These are phyloP conservation scores for Xylaria sp. DNA, from an alignment of 495 filamentous ascomycete species.

Conservation along the genomic window DNA sequence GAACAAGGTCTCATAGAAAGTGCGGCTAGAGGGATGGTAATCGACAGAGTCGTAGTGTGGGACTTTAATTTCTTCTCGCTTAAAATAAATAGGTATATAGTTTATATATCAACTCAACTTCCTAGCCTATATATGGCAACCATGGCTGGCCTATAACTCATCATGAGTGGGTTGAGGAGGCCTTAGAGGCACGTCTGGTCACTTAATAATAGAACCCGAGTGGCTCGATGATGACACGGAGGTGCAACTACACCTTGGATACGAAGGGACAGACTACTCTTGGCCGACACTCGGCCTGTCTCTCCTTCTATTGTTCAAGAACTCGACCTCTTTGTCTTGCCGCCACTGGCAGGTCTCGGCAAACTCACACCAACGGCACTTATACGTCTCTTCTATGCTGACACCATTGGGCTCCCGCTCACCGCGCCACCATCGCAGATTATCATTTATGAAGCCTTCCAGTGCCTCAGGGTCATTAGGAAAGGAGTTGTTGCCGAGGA, in stretches of 20 bases:
- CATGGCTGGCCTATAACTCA: background rate
- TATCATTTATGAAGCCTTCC: constrained; percentile 67
- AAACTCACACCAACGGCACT: constrained; percentile 73
- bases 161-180: background rate
- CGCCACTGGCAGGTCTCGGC: constrained; percentile 62
- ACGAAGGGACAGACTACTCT: background rate
- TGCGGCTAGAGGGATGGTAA: background rate
- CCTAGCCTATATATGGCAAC: background rate
- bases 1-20: background rate
- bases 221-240: background rate
- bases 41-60: background rate
- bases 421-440: constrained; percentile 89
- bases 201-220: background rate
- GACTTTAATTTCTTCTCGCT: background rate
- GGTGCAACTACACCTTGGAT: background rate
- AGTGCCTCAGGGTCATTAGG: constrained; percentile 69
- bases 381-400: constrained; percentile 86
- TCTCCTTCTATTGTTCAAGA: constrained; percentile 37
- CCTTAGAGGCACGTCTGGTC: too few species aligned
- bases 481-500: constrained; percentile 74
- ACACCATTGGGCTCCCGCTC: constrained; percentile 80
- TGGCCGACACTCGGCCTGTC: background rate
- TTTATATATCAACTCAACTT: background rate
- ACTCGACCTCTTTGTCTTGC: constrained; percentile 41
- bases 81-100: background rate